Evolutionary conservation across 2,329 filamentous ascomycete genomes (phyloP).

Genomic region (Colletotrichum ledebouriae): DNA sequence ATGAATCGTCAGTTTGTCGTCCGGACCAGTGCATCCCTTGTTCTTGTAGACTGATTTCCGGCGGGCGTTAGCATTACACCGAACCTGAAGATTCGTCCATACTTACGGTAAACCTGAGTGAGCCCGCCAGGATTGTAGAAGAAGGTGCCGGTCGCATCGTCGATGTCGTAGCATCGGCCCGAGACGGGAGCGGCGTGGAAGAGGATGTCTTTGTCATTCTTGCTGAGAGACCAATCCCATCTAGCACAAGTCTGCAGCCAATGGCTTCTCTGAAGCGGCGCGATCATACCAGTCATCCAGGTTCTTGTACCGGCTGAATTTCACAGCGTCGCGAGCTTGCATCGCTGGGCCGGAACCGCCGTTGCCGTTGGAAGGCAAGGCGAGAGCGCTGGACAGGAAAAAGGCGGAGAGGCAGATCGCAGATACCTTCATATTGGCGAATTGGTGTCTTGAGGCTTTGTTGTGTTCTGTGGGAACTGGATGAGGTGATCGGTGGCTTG

Average conservation of each 20-base stretch:
- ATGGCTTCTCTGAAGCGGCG: not conserved
- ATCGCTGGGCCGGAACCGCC: not conserved
- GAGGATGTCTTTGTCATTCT: not conserved
- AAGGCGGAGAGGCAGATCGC: not conserved
- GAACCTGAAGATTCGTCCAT: not conserved
- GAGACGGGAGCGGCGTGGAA: slow-evolving; percentile 1
- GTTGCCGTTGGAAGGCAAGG: not conserved
- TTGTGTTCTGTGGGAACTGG: no score
- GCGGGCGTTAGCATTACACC: not conserved
- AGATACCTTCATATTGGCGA: not conserved
- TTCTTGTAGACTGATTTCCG: not conserved
- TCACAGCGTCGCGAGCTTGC: not conserved
- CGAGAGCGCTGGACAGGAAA: not conserved
- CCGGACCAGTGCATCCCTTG: not conserved
- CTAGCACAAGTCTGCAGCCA: not conserved
- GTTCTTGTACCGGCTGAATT: not conserved
- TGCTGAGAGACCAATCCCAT: not conserved
- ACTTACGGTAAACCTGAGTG: slow-evolving; percentile 1
- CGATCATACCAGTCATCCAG: not conserved
- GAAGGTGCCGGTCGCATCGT: not conserved
- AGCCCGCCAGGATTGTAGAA: not conserved
- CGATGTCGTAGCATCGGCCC: not conserved
- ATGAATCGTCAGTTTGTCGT: not conserved
- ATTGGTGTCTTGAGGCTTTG: not conserved
- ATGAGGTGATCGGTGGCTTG: not conserved